These are phyloP conservation scores for Pholiota molesta DNA, from an alignment of 768 basidiomycete species.

Conservation along the genomic window DNA sequence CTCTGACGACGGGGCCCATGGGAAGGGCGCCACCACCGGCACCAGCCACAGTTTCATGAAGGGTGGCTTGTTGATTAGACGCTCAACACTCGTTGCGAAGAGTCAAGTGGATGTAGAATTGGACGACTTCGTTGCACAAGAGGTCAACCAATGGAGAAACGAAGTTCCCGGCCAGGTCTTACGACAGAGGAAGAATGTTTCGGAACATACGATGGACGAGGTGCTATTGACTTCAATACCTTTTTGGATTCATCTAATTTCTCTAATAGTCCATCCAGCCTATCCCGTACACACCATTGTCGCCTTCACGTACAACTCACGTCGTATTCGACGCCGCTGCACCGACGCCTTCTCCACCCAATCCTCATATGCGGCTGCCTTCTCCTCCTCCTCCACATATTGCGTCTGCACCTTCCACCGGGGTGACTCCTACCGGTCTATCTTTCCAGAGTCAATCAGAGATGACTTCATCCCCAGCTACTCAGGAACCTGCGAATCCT, in stretches of 20 bases:
- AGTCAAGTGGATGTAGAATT: slow-evolving; percentile 42
- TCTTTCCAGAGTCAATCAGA: background rate
- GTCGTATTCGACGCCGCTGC: slow-evolving; percentile 26
- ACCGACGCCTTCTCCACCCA: slow-evolving; percentile 19
- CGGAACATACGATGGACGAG: slow-evolving; percentile 46
- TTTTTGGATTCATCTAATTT: slow-evolving; percentile 1
- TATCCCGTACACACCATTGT: slow-evolving; percentile 49
- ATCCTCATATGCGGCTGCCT: slow-evolving; percentile 9
- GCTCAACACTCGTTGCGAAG: slow-evolving; percentile 7
- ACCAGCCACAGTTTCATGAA: slow-evolving; percentile 12
- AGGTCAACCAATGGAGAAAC: slow-evolving; percentile 57
- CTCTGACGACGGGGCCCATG: slow-evolving; percentile 21
- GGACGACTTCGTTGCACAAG: slow-evolving; percentile 51
- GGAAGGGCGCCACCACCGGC: slow-evolving; percentile 11
- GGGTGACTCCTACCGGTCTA: background rate
- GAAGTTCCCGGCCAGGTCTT: slow-evolving; percentile 36
- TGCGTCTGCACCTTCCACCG: background rate
- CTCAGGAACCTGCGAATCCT: background rate
- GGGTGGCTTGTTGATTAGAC: slow-evolving; percentile 19
- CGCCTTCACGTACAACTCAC: slow-evolving; percentile 44
- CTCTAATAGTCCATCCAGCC: slow-evolving; percentile 43
- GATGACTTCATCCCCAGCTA: background rate
- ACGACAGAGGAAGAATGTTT: slow-evolving; percentile 35
- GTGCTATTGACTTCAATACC: slow-evolving; percentile 31
- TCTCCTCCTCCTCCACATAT: slow-evolving; percentile 4